phyloP scores from a whole-genome alignment of 2,329 filamentous ascomycete species.

The Penicillium sp. region DNA sequence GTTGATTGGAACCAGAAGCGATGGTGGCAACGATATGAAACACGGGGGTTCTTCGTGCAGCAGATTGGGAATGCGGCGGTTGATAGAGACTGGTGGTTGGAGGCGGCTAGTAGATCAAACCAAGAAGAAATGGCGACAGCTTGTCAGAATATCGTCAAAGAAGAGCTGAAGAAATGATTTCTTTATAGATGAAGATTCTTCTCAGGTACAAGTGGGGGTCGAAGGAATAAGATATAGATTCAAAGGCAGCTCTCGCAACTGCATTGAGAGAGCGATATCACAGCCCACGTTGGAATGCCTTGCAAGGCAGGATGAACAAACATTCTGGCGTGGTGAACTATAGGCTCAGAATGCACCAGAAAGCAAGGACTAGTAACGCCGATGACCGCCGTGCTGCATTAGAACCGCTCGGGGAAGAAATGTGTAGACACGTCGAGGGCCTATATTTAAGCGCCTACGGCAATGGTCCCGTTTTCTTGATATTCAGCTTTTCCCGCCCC shows the following conservation, averaged over 20 bases:
- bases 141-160: neutral
- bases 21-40: conserved; percentile 26
- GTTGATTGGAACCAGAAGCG: conserved; percentile 21
- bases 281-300: conserved; percentile 30
- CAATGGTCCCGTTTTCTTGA: conserved; percentile 22
- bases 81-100: conserved; percentile 9
- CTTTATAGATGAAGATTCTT: conserved; percentile 20
- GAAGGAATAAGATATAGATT: conserved; percentile 22
- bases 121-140: conserved; percentile 3
- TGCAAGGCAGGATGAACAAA: conserved; percentile 34
- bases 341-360: conserved; percentile 33
- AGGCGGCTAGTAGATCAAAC: conserved; percentile 8
- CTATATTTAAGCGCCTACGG: conserved; percentile 40
- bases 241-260: conserved; percentile 27
- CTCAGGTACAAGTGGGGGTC: conserved; percentile 10
- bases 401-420: conserved; percentile 17
- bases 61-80: conserved; percentile 9
- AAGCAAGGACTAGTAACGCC: conserved; percentile 28
- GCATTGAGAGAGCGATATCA: conserved; percentile 25
- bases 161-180: conserved; percentile 2
- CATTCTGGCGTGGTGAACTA: conserved; percentile 29
- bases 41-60: conserved; percentile 21
- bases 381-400: conserved; percentile 31
- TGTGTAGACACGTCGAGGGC: conserved; percentile 31
- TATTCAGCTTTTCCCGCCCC: conserved; percentile 33